Evolutionary conservation across 2,329 filamentous ascomycete species (phyloP), one percentile per base, ranked within the genome.

Genomic region (Neophaeococcomyces aloes): DNA sequence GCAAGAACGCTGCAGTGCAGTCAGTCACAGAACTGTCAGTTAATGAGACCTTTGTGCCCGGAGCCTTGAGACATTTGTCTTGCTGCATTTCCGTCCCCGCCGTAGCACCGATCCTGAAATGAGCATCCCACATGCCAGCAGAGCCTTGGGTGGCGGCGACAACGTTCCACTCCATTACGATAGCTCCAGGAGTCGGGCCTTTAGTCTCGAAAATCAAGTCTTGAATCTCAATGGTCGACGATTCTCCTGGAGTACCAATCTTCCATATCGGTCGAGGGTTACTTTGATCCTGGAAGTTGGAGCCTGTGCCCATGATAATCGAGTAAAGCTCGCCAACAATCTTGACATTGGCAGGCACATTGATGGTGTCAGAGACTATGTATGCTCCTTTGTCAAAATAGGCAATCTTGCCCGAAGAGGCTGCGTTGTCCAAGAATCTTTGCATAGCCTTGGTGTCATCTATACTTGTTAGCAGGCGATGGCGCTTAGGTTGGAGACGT

Each of bases 341-440:
- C 49, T 68, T 73, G 8, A 71, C 67, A 10, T 67, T 66, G 1
- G 58, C 52, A 45, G 83, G 83, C 7, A 88, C 72, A 53, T 75
- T 74, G 60, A 88, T 66, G 1, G 83, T 88, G 53, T 76, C 70
- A 33, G 75, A 79, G 53, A 88, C 67, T 43, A 83, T 61, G 60
- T 88, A 86, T 38, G 79, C 74, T 43, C 84, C 84, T 56, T 82
- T 79, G 57, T 86, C 81, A 53, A 89, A 81, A 65, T 79, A 88
- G 46, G 85, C 72, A 49, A 89, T 63, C 53, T 82, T 72, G 38
- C 38, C 52, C 1, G 62, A 57, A 4, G 33, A 29, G 2, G 66
- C 66, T 3, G 76, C 75, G 2, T 57, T 59, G 55, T 67, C 64
- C 56, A 83, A 69, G n/a, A 72, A 69, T 1, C 55, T 59, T 56